phyloP scores from a whole-genome alignment of 1,139 yeast species.

The Blastobotrys malaysiensis region DNA sequence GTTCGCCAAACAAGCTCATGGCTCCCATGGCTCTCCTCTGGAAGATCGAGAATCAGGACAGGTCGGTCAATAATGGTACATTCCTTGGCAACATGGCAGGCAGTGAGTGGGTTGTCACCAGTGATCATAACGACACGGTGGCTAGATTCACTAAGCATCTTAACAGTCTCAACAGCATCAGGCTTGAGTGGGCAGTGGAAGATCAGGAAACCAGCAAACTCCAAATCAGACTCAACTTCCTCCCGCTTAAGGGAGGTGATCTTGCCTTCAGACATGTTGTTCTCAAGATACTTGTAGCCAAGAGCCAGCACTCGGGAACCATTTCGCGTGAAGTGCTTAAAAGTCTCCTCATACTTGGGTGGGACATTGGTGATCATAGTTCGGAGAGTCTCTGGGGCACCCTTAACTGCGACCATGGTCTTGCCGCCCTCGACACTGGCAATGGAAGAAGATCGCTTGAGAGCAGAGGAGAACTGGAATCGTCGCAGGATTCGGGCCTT shows the following conservation, averaged over 20 bases:
- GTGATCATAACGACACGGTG: conserved; percentile 95
- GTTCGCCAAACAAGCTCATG: conserved; percentile 78
- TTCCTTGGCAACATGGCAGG: conserved; percentile 94
- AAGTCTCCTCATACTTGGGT: conserved; percentile 73
- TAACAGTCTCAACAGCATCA: conserved; percentile 86
- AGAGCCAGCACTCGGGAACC: conserved; percentile 96
- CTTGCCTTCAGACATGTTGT: conserved; percentile 45
- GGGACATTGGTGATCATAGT: conserved; percentile 72
- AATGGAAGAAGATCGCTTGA: conserved; percentile 90
- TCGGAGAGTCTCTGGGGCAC: conserved; percentile 98
- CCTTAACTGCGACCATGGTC: conserved; percentile 84
- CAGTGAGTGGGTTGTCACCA: conserved; percentile 98
- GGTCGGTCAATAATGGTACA: conserved; percentile 82
- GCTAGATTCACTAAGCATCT: conserved; percentile 90
- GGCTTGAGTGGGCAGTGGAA: conserved; percentile 95
- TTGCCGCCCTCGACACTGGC: conserved; percentile 52
- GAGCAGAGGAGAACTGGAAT: conserved; percentile 93
- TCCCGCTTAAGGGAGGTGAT: conserved; percentile 61
- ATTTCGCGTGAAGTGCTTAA: conserved; percentile 85
- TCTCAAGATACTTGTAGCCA: conserved; percentile 71
- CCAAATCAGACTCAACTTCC: conserved; percentile 65
- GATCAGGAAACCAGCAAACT: conserved; percentile 88
- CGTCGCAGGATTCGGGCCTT: conserved; percentile 76
- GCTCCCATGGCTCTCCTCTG: conserved; percentile 51
- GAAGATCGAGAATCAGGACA: conserved; percentile 80